These are phyloP conservation scores for Musa balbisiana DNA, from an alignment of 202 grass and related monocot species.

Conservation along the genomic window DNA sequence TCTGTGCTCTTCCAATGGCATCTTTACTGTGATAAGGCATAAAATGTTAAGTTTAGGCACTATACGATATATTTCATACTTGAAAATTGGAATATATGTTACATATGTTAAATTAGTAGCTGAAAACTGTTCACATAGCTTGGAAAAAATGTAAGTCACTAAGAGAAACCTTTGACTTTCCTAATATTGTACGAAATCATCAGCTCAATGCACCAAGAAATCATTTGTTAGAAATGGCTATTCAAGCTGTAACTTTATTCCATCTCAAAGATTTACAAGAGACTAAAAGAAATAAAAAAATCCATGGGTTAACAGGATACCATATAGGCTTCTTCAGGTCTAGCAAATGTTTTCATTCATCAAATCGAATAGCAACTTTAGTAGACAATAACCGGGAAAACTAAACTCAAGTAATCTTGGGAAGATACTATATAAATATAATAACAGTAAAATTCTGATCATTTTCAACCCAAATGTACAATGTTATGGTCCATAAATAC, in stretches of 20 bases:
- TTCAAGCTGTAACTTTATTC: background rate
- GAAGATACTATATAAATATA: background rate
- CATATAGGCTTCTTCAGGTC: background rate
- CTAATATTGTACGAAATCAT: background rate
- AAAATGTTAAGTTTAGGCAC: background rate
- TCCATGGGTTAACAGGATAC: background rate
- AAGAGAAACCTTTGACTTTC: background rate
- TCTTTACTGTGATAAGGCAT: constrained; percentile 48
- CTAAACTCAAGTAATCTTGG: background rate
- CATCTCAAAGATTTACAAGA: background rate
- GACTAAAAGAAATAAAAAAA: background rate
- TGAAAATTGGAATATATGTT: too few species aligned
- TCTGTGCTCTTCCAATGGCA: constrained; percentile 71
- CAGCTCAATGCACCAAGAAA: background rate
- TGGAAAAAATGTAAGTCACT: background rate
- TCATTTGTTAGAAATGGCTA: background rate
- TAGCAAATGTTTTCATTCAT: background rate
- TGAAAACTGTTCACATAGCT: background rate
- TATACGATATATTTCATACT: background rate
- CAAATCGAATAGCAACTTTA: background rate
- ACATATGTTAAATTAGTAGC: too few species aligned
- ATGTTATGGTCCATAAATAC: constrained; percentile 27
- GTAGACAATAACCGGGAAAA: background rate
- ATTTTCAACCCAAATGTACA: background rate
- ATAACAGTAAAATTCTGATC: background rate